A percentile compares a stretch with the other conserved stretches of the same genome.
Evolutionary conservation across 139 green algal species (phyloP).

Genomic region (Auxenochlorella pyrenoidosa): DNA sequence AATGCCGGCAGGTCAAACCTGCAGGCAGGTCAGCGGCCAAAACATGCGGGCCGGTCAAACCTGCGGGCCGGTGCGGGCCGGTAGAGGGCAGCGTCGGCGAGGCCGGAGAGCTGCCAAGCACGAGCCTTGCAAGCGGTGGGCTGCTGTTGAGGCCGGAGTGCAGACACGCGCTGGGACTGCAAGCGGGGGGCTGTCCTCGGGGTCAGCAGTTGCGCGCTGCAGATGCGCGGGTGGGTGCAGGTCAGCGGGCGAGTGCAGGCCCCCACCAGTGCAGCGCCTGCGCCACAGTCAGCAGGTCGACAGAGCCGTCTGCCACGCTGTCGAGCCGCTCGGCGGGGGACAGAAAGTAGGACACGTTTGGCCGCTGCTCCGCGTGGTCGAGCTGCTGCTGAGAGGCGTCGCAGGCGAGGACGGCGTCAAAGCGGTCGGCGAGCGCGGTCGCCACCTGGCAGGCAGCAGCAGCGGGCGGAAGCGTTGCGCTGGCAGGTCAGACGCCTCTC

Average conservation of each 20-base stretch:
- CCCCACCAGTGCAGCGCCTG: conserved; percentile 20
- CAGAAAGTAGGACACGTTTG: conserved; percentile 1
- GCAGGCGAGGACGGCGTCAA: background rate
- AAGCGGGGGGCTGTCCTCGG: no score
- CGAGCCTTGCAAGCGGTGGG: no score
- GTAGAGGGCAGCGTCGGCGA: no score
- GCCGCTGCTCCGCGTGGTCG: background rate
- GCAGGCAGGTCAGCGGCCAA: background rate
- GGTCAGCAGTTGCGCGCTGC: no score
- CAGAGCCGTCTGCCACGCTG: background rate
- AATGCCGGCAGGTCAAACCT: conserved; percentile 12
- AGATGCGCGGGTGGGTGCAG: no score
- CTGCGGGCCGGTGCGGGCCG: no score
- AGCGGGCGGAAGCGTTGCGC: background rate
- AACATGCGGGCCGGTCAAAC: background rate
- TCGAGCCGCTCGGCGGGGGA: conserved; percentile 8
- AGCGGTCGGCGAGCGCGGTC: background rate
- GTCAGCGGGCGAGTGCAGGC: background rate
- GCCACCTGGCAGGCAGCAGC: conserved; percentile 4
- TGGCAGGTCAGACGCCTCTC: no score
- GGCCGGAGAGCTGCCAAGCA: no score
- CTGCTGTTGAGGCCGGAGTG: no score
- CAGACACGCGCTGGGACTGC: no score
- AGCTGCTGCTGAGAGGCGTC: conserved; percentile 22
- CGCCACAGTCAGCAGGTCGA: conserved; percentile 3